A percentile compares a stretch with the other conserved stretches of the same genome.
Evolutionary conservation across 2,329 filamentous ascomycete species (phyloP).

Genomic region (Penicillium nordicum): DNA sequence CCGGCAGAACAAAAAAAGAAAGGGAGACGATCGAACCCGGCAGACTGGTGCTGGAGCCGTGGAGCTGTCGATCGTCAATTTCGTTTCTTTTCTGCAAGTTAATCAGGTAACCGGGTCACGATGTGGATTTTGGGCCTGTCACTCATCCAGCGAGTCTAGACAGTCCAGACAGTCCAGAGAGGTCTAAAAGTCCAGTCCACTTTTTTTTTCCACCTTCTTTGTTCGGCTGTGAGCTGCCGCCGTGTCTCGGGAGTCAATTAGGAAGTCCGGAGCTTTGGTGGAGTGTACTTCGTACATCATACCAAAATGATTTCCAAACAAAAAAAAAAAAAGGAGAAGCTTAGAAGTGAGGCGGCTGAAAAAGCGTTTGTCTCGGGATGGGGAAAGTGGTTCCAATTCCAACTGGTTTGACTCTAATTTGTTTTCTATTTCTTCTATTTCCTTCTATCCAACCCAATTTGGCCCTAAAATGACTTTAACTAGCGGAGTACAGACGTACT

Average conservation of each 20-base stretch:
- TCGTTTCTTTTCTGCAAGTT: conserved; percentile 7
- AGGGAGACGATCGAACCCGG: conserved; percentile 21
- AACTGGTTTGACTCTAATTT: not conserved
- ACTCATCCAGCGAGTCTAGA: not conserved
- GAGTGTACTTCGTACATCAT: not conserved
- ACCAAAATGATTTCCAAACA: not conserved
- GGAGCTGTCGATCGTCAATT: conserved; percentile 21
- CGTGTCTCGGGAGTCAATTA: not conserved
- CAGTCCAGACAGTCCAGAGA: not conserved
- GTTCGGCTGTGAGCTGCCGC: not conserved
- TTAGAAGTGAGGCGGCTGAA: conserved; percentile 5
- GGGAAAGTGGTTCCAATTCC: conserved; percentile 5
- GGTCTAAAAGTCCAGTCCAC: not conserved
- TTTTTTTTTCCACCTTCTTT: not conserved
- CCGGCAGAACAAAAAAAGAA: conserved; percentile 17
- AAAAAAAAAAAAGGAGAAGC: not conserved
- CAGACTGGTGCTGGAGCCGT: conserved; percentile 18
- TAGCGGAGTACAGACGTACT: conserved; percentile 5
- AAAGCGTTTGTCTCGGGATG: conserved; percentile 9
- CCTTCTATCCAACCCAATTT: not conserved
- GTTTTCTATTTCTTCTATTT: not conserved
- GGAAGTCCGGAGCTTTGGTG: not conserved
- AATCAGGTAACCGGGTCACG: not conserved
- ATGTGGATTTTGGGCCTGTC: conserved; percentile 9
- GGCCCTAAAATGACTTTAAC: not conserved